Evolutionary conservation across 768 basidiomycete species (phyloP).

Genomic region (Terana coerulea): DNA sequence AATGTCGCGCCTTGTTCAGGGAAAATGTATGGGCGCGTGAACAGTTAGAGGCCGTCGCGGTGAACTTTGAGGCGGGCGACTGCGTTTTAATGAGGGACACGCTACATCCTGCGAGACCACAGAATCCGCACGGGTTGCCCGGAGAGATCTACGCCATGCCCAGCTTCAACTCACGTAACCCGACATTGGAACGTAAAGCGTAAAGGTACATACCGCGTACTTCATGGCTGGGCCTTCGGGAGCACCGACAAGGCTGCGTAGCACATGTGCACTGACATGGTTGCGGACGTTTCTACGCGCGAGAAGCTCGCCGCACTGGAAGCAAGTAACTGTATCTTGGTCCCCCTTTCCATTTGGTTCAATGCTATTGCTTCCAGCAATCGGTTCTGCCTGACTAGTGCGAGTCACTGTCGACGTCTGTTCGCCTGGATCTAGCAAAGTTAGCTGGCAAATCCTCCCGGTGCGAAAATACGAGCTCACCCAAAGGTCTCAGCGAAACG

Average conservation of each 20-base stretch:
- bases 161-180: neutral
- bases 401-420: neutral
- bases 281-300: neutral
- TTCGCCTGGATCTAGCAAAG: neutral
- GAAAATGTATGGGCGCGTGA: neutral
- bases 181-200: neutral
- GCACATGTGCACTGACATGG: neutral
- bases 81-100: neutral
- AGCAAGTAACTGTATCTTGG: neutral
- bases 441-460: neutral
- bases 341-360: neutral
- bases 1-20: conserved; percentile 4
- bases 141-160: neutral
- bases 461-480: neutral
- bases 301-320: conserved; percentile 1
- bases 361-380: too few relatives aligned
- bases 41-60: neutral
- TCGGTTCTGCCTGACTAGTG: neutral
- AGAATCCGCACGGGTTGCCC: conserved; percentile 2
- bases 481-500: too few relatives aligned
- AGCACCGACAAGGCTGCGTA: neutral
- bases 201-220: neutral
- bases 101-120: conserved; percentile 1
- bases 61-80: conserved; percentile 4
- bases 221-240: neutral